Percentiles rank a stretch among this genome's conserved stretches.
Evolutionary conservation across 1,284 basidiomycete species (phyloP).

Genomic region (Cutaneotrichosporon spelunceum): DNA sequence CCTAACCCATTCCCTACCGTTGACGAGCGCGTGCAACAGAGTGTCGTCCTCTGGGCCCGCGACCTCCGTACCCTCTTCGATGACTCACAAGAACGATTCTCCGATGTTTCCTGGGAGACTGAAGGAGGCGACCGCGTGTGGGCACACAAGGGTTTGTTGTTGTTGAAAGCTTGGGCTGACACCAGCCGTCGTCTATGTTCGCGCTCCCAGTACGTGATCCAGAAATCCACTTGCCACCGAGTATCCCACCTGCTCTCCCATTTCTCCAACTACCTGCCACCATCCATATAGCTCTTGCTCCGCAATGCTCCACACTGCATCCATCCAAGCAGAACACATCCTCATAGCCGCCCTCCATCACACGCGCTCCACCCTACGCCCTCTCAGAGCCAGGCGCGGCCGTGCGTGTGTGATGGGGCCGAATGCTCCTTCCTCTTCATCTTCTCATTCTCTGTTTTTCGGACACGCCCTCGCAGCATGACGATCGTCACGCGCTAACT

Average conservation of each 20-base stretch:
- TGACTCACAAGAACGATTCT: conserved; percentile 76
- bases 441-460: no score
- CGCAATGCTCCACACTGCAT: background rate
- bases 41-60: conserved; percentile 62
- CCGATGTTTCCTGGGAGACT: conserved; percentile 88
- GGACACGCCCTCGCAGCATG: no score
- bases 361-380: no score
- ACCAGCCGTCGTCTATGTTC: conserved; percentile 84
- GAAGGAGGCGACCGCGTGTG: conserved; percentile 54
- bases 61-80: conserved; percentile 73
- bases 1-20: conserved; percentile 26
- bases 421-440: background rate
- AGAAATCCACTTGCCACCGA: background rate
- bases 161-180: conserved; percentile 6
- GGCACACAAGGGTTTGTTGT: conserved; percentile 46
- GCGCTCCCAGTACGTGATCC: conserved; percentile 61
- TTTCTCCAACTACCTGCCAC: no score
- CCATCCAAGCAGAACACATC: no score
- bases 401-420: no score
- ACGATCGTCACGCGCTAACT: background rate
- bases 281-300: background rate
- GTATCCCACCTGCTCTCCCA: background rate
- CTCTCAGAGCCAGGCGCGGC: no score
- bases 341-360: no score
- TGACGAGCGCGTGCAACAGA: conserved; percentile 35